Base-by-base conservation (phyloP, 1,284 basidiomycete genomes). In the Trichosporon sp. region DNA sequence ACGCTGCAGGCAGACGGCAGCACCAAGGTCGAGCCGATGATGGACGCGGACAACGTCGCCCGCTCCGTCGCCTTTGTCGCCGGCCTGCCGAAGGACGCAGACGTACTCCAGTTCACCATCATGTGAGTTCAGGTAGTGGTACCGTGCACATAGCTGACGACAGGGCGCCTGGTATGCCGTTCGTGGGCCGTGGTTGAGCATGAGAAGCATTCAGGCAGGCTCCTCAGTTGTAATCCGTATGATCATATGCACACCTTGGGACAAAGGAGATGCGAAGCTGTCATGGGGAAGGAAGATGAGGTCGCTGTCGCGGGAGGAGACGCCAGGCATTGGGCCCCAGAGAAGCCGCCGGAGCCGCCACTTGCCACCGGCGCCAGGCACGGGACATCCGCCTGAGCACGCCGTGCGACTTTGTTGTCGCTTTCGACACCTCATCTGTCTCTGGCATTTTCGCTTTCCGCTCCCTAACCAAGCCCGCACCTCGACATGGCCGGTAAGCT, bases 31-130 rank as follows among this genome's bases (percentile, higher is more conserved):
- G 92, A 93, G 79, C 86, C 88, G 2, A 75, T 76, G 68, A 81
- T 82, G 80, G 69, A 73, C 53, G 80, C 78, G 4, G 80, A 87
- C 68, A 87, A 92, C 75, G 91, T 93, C 51, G 91, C 88, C 0
- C 85, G 88, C 68, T 86, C 89, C 1, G 82, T 93, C 63, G 88
- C 90, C 4, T 88, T 91, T 76, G 86, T 93, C 68, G 90, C 90
- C 0, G 84, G 84, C 35, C 83, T 93, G 47, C 90, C 90, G 0
- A 85, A 86, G 18, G 86, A 88, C 65, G 89, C 91, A 2, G 89
- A 90, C 29, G 87, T 93, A 65, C 85, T 92, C 53, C 72, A 73
- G 62, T 35, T 73, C n/a, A 67, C 66, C 23, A 75, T 92, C 76
- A 89, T 92, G 91, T 91, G 75, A 74, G 90, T 85, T 25, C 29